Conservation (phyloP, 768 basidiomycete species). For the Rhizopogon rudus region DNA sequence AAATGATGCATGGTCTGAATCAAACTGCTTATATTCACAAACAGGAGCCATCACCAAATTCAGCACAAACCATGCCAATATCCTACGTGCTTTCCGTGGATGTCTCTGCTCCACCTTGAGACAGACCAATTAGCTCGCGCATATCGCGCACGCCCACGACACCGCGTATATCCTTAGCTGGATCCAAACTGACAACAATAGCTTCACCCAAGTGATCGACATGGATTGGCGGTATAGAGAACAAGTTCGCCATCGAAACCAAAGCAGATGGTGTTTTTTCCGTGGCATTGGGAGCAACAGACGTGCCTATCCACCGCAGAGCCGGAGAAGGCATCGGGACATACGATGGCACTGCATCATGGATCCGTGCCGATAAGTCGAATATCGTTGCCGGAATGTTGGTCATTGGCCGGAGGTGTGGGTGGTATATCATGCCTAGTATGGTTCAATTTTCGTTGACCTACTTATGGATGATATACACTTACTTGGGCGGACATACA, state of each 20-base stretch:
- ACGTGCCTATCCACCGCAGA: slow-evolving; percentile 45
- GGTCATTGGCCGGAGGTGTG: slow-evolving; percentile 86
- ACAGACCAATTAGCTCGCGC: slow-evolving; percentile 73
- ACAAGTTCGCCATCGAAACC: slow-evolving; percentile 68
- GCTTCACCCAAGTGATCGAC: slow-evolving; percentile 94
- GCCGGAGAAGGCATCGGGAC: slow-evolving; percentile 64
- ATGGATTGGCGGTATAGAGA: slow-evolving; percentile 88
- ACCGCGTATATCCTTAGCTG: slow-evolving; percentile 47
- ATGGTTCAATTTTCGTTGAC: not conserved
- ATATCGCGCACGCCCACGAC: slow-evolving; percentile 68
- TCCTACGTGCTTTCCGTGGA: not conserved
- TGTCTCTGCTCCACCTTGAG: slow-evolving; percentile 24
- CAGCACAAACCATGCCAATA: not conserved
- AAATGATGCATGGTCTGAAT: slow-evolving; percentile 3
- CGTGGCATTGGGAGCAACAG: slow-evolving; percentile 17
- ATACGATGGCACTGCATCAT: slow-evolving; percentile 49
- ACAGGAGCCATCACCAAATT: too few species aligned
- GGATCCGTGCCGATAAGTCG: slow-evolving; percentile 73
- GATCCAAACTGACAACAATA: slow-evolving; percentile 59
- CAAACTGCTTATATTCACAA: too few species aligned
- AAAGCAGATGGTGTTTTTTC: slow-evolving; percentile 40
- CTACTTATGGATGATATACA: slow-evolving; percentile 8
- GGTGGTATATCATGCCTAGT: slow-evolving; percentile 92
- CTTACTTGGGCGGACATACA: slow-evolving; percentile 90
- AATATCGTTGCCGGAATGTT: slow-evolving; percentile 81